Percentiles rank a stretch among this genome's conserved stretches.
These are phyloP conservation scores for Tripterygium wilfordii DNA, from an alignment of 177 flowering plant species.

Conservation along the genomic window DNA sequence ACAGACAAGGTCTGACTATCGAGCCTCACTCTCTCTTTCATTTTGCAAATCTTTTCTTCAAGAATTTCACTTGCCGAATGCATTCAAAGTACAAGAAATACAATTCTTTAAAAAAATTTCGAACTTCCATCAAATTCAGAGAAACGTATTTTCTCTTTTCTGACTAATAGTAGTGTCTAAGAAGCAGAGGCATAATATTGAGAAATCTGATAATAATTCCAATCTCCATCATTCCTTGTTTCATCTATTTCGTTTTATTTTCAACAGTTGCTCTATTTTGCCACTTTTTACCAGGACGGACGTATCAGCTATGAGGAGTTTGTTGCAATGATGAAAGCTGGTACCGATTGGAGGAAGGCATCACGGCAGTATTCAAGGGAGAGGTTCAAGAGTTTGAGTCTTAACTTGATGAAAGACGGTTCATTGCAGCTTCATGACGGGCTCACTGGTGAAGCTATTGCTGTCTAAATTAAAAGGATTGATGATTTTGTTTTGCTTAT, in stretches of 20 bases:
- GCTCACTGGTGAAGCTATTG: constrained; percentile 43
- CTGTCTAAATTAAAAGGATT: constrained; percentile 16
- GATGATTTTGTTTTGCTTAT: constrained; percentile 4
- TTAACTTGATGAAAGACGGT: constrained; percentile 93
- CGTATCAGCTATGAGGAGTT: constrained; percentile 86
- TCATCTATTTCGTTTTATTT: not conserved
- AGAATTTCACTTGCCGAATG: no score
- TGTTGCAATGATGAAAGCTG: constrained; percentile 94
- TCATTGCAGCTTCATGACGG: constrained; percentile 67
- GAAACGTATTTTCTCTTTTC: no score
- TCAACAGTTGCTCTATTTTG: not conserved
- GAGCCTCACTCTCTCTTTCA: not conserved
- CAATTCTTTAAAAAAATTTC: no score
- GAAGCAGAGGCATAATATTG: no score
- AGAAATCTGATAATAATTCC: no score
- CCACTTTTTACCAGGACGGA: constrained; percentile 55
- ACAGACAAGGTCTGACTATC: constrained; percentile 69
- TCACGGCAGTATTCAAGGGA: constrained; percentile 95
- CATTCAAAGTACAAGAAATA: not conserved
- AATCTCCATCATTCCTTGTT: no score
- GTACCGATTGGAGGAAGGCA: constrained; percentile 99
- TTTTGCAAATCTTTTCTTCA: no score
- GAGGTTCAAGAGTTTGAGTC: constrained; percentile 89
- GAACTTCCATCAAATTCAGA: no score
- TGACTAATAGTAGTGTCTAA: no score